Conservation (phyloP, 306 rosid genomes). For the Myrica gale region DNA sequence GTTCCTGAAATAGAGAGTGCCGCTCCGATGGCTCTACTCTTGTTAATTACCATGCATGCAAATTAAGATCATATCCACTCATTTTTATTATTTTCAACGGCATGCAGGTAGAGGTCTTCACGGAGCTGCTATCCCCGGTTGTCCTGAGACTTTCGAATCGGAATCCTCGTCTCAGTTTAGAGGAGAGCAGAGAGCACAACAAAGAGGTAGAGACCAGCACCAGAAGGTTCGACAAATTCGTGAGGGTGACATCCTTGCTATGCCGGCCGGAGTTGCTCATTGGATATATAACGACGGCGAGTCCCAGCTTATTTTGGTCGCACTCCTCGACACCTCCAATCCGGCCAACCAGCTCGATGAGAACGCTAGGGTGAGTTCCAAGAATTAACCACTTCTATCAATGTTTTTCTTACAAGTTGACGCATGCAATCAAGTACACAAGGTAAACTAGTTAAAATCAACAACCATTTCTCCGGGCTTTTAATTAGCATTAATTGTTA, state of each 20-base stretch:
- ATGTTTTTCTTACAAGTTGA: background rate
- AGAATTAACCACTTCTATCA: background rate
- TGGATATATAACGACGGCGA: conserved; percentile 35
- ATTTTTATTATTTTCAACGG: background rate
- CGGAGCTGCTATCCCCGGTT: conserved; percentile 28
- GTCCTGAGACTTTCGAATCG: conserved; percentile 29
- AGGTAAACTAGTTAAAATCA: background rate
- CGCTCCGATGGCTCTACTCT: background rate
- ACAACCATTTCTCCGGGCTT: background rate
- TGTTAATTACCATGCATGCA: background rate
- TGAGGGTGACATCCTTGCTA: conserved; percentile 27
- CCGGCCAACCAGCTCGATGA: conserved; percentile 35
- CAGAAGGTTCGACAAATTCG: conserved; percentile 29
- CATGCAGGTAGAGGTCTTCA: conserved; percentile 29
- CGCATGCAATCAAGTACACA: background rate
- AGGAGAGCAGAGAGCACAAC: background rate
- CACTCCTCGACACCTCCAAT: conserved; percentile 23
- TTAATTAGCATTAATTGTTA: background rate
- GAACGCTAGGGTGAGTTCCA: conserved; percentile 22
- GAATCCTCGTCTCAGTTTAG: background rate
- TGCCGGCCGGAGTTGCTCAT: conserved; percentile 34
- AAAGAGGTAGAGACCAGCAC: conserved; percentile 24
- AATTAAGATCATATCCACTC: background rate
- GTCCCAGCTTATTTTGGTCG: conserved; percentile 20
- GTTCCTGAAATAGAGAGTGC: background rate